A percentile compares a stretch with the other conserved stretches of the same genome.
These are phyloP conservation scores for Nepenthes mirabilis DNA, from an alignment of 148 eudicot species.

Conservation along the genomic window DNA sequence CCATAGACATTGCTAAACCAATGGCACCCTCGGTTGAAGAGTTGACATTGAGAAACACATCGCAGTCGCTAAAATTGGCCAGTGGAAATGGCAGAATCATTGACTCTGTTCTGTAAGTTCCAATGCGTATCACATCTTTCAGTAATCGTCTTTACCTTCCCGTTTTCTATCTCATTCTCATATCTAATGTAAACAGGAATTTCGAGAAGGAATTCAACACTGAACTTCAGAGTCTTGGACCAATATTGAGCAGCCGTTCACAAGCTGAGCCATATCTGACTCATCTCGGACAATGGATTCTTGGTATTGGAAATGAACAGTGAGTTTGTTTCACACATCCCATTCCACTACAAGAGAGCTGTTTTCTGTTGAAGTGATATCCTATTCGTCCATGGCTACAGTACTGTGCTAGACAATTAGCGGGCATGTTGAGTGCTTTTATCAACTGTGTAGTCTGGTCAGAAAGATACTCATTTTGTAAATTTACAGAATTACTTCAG, in stretches of 20 bases:
- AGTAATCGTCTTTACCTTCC: not conserved
- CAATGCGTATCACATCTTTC: not conserved
- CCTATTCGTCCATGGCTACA: too few species aligned
- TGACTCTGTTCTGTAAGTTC: constrained; percentile 57
- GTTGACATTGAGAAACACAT: constrained; percentile 23
- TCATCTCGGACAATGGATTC: constrained; percentile 89
- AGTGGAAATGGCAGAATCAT: constrained; percentile 40
- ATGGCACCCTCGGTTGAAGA: constrained; percentile 21
- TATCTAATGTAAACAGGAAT: constrained; percentile 41
- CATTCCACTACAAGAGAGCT: too few species aligned
- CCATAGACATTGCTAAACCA: constrained; percentile 33
- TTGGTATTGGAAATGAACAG: constrained; percentile 58
- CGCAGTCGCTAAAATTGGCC: constrained; percentile 32
- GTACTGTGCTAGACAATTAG: too few species aligned
- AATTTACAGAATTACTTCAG: too few species aligned
- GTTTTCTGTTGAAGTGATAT: too few species aligned
- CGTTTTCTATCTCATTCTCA: not conserved
- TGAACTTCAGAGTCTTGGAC: constrained; percentile 80
- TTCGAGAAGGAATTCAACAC: constrained; percentile 77
- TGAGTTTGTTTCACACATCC: constrained; percentile 1
- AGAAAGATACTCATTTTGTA: too few species aligned
- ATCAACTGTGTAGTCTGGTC: too few species aligned
- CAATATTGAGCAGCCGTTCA: constrained; percentile 65
- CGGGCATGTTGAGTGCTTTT: too few species aligned
- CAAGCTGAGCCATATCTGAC: constrained; percentile 84